Base-by-base conservation (phyloP, 306 rosid species). In the Castanea sativa region DNA sequence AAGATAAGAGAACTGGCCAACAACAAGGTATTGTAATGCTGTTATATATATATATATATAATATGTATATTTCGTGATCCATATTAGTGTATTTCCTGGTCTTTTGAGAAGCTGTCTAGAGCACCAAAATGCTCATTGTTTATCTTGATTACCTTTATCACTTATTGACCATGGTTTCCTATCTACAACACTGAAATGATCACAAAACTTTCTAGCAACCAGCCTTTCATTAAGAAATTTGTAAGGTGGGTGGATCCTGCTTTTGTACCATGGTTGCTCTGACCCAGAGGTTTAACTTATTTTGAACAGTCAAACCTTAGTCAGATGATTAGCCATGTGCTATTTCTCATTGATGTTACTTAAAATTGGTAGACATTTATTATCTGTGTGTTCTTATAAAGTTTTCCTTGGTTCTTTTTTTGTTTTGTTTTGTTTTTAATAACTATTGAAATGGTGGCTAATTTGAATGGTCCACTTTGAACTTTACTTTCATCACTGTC, bases 1-100 rank as follows among this genome's bases (percentile, higher is more conserved):
- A 67, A 80, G 95, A 94, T 83, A 94, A 90, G 88, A 71, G 55
- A 73, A 92, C 97, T 13, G 97, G 97, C 11, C 76, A 27, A 38
- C 93, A 92, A 23, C 97, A 89, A 91, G 99, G 99, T 92, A 85
- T 67, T 71, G 23, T 53, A 25, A 61, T 64, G 67, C 56, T 29
- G 16, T 74, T 68, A 32, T 56, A 41, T 41, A 35, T 56, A 41
- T 41, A 35, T 25, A 25, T 25, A 25, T 35, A 41, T 41, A 41
- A 41, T 41, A 8, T 41, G 45, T 45, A 11, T 70, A 27, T 20
- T 59, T 41, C 74, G 23, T 49, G 49, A 30, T 51, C 69, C 71
- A 51, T 35, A 25, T 83, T 65, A 21, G 58, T 55, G 20, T 71
- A 19, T 18, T 58, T 78, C 33, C 12, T 83, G 72, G 61, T 60